These are phyloP conservation scores for Thraustotheca clavata DNA, from an alignment of 352 stramenopile genomes.

Conservation along the genomic window DNA sequence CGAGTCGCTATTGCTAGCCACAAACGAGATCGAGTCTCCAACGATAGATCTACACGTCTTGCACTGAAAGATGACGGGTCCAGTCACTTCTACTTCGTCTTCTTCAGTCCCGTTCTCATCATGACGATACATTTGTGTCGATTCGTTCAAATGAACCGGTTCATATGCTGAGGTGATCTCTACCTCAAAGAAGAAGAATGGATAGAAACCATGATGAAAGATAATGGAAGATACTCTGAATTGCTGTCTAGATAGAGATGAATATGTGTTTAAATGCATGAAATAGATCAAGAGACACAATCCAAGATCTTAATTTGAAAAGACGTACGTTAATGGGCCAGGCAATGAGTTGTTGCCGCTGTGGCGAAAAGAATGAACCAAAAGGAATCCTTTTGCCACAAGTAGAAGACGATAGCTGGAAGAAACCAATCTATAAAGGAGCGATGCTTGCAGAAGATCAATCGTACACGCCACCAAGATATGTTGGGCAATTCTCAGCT, in stretches of 20 bases:
- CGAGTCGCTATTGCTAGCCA: slow-evolving; percentile 62
- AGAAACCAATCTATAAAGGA: slow-evolving; percentile 39
- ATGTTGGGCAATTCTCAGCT: slow-evolving; percentile 38
- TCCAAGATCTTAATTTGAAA: neutral
- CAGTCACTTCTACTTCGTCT: slow-evolving; percentile 40
- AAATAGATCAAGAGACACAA: too few relatives aligned
- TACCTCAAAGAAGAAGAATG: too few relatives aligned
- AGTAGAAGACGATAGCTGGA: slow-evolving; percentile 77
- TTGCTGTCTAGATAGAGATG: too few relatives aligned
- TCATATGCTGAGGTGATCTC: too few relatives aligned
- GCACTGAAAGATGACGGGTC: slow-evolving; percentile 78
- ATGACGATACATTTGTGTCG: too few relatives aligned
- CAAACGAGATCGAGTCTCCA: slow-evolving; percentile 72
- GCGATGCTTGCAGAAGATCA: slow-evolving; percentile 26
- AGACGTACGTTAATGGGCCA: slow-evolving; percentile 29
- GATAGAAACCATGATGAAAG: too few relatives aligned
- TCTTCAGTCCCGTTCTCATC: slow-evolving; percentile 35
- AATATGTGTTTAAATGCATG: too few relatives aligned
- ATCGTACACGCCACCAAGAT: slow-evolving; percentile 41
- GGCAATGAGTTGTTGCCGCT: slow-evolving; percentile 25
- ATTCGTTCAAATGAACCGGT: too few relatives aligned
- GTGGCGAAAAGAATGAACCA: slow-evolving; percentile 23
- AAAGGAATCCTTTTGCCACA: slow-evolving; percentile 32
- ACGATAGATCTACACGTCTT: slow-evolving; percentile 76
- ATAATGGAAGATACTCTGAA: too few relatives aligned